These are phyloP conservation scores for Coniochaeta sp. DNA, from an alignment of 2,329 filamentous ascomycete species.

Conservation along the genomic window DNA sequence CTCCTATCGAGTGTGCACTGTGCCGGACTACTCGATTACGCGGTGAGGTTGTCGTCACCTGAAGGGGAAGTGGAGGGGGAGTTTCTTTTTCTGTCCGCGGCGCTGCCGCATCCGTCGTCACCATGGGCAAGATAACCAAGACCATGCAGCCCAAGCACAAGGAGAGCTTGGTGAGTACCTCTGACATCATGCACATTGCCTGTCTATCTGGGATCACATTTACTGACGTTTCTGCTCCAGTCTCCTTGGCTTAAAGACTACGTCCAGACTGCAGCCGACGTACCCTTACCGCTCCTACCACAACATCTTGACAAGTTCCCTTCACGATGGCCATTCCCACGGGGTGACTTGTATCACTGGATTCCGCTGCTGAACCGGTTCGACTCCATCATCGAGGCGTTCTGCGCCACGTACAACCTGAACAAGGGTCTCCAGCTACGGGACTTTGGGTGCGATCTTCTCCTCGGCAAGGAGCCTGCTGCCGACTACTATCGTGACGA, in stretches of 20 bases:
- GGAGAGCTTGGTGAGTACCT: slow-evolving; percentile 55
- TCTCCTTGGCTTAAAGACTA: slow-evolving; percentile 84
- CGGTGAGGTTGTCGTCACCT: slow-evolving; percentile 31
- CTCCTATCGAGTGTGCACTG: background rate
- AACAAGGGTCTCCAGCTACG: slow-evolving; percentile 72
- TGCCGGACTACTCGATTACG: background rate
- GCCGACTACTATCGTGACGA: slow-evolving; percentile 43
- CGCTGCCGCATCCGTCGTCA: slow-evolving; percentile 50
- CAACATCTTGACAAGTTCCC: slow-evolving; percentile 73
- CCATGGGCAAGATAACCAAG: slow-evolving; percentile 64
- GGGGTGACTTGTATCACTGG: slow-evolving; percentile 97
- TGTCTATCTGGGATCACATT: slow-evolving; percentile 5
- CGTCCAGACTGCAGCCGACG: slow-evolving; percentile 60
- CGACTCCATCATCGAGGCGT: slow-evolving; percentile 76
- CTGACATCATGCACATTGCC: background rate
- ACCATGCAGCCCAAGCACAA: slow-evolving; percentile 59
- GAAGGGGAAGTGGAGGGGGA: slow-evolving; percentile 51
- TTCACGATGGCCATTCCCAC: slow-evolving; percentile 86
- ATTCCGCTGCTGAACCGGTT: slow-evolving; percentile 91
- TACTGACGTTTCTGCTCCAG: slow-evolving; percentile 37
- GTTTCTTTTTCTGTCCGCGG: slow-evolving; percentile 40
- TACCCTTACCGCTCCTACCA: slow-evolving; percentile 70
- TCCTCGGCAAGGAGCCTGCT: slow-evolving; percentile 50
- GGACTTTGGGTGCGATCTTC: slow-evolving; percentile 62
- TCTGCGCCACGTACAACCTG: slow-evolving; percentile 74